Conservation (phyloP, 148 eudicot genomes). For the Camellia lanceoleosa region DNA sequence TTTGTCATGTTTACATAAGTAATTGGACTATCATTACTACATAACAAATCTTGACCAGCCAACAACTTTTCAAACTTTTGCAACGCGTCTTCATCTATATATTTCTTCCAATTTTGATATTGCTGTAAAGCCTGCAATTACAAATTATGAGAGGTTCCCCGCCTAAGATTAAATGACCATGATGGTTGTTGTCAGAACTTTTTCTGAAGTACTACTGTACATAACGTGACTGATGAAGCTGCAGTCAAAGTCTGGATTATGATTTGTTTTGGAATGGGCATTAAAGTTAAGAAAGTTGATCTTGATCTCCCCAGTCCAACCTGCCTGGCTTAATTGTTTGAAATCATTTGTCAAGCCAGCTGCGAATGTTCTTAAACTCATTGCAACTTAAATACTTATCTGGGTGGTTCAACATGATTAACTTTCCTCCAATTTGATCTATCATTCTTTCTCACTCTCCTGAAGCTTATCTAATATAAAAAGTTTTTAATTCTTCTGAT, state of each 20-base stretch:
- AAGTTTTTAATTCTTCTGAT: background rate
- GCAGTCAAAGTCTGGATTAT: background rate
- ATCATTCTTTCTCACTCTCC: background rate
- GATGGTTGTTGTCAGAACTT: too few relatives aligned
- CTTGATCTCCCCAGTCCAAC: background rate
- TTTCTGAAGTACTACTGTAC: too few relatives aligned
- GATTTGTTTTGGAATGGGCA: background rate
- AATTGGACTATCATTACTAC: background rate
- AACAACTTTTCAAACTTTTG: background rate
- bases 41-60: background rate
- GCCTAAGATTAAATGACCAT: too few relatives aligned
- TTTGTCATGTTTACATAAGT: background rate
- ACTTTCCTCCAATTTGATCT: background rate
- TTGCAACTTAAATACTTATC: background rate
- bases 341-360: background rate
- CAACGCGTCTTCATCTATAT: background rate
- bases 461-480: background rate
- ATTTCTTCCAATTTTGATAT: too few relatives aligned
- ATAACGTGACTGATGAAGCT: background rate
- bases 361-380: background rate
- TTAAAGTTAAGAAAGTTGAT: background rate
- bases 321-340: background rate
- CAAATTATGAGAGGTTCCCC: too few relatives aligned
- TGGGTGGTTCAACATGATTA: background rate
- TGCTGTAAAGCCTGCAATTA: too few relatives aligned